Percentiles rank a stretch among this genome's conserved stretches.
These are phyloP conservation scores for Musa beccarii DNA, from an alignment of 176 grass and related monocot species.

Conservation along the genomic window DNA sequence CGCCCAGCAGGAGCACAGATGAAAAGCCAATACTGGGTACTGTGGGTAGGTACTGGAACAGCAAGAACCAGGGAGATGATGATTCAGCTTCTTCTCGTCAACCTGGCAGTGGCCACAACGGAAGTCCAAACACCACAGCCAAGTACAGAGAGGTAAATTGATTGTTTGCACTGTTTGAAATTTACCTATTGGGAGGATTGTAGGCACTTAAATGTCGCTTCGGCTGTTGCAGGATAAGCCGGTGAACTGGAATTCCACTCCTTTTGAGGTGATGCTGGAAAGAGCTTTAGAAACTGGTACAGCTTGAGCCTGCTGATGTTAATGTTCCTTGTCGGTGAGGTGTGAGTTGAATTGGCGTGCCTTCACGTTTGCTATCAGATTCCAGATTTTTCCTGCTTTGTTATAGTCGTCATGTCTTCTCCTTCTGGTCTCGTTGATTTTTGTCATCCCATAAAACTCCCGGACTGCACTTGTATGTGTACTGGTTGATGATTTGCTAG, in stretches of 20 bases:
- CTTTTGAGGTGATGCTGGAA: constrained; percentile 49
- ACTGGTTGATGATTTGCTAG: too few species aligned
- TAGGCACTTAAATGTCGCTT: not conserved
- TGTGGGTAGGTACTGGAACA: constrained; percentile 47
- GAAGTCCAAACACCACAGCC: constrained; percentile 53
- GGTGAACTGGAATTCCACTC: constrained; percentile 51
- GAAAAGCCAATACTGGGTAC: constrained; percentile 86
- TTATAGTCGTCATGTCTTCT: too few species aligned
- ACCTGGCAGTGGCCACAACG: constrained; percentile 33
- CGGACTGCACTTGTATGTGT: too few species aligned
- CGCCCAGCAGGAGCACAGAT: constrained; percentile 52
- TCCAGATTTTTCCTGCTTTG: too few species aligned
- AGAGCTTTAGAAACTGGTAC: constrained; percentile 36
- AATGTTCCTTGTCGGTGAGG: not conserved
- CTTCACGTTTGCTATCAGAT: too few species aligned
- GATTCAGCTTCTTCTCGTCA: constrained; percentile 27
- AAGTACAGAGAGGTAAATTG: constrained; percentile 53
- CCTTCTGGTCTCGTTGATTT: too few species aligned
- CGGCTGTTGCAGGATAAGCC: constrained; percentile 39
- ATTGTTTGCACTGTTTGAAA: not conserved
- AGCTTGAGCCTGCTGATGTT: not conserved
- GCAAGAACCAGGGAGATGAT: not conserved
- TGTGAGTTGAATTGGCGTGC: not conserved
- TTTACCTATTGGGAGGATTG: not conserved
- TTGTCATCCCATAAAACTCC: too few species aligned